Percentiles rank a stretch among this genome's conserved stretches.
These are phyloP conservation scores for Euphorbia tirucalli DNA, from an alignment of 345 rosid species.

Conservation along the genomic window DNA sequence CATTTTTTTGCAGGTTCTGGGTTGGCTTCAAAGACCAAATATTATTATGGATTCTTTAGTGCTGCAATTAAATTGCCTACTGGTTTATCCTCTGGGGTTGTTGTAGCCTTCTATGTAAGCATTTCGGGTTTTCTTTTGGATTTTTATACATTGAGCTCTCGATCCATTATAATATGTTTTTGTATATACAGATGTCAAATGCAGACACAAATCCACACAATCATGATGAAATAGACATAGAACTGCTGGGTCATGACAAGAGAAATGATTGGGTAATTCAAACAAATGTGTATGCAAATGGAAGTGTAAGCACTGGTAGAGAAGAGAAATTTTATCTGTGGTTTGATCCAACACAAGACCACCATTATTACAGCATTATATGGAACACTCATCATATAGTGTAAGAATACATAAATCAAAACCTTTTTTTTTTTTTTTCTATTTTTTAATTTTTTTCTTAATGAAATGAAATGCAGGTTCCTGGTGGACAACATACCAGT, in stretches of 20 bases:
- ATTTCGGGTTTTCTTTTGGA: no score
- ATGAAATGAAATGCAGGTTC: no score
- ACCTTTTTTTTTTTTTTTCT: no score
- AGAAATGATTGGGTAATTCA: constrained; percentile 79
- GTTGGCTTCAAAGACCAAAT: constrained; percentile 51
- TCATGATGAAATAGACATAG: constrained; percentile 93
- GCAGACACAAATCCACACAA: constrained; percentile 60
- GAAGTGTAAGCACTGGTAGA: constrained; percentile 71
- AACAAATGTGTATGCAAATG: constrained; percentile 80
- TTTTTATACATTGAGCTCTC: background rate
- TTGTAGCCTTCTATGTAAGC: constrained; percentile 88
- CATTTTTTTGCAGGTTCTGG: constrained; percentile 64
- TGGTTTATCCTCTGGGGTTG: constrained; percentile 87
- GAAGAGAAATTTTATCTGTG: constrained; percentile 91
- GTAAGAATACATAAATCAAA: no score
- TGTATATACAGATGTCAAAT: constrained; percentile 85
- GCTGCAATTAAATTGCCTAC: constrained; percentile 83
- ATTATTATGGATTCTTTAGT: constrained; percentile 77
- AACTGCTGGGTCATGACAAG: constrained; percentile 77
- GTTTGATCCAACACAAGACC: constrained; percentile 77
- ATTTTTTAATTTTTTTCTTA: no score
- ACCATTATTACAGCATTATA: constrained; percentile 76
- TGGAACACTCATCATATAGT: constrained; percentile 84
- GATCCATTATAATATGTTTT: background rate
- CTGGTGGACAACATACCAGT: constrained; percentile 77